These are phyloP conservation scores for Candida qinlingensis DNA, from an alignment of 805 yeast species.

Conservation along the genomic window DNA sequence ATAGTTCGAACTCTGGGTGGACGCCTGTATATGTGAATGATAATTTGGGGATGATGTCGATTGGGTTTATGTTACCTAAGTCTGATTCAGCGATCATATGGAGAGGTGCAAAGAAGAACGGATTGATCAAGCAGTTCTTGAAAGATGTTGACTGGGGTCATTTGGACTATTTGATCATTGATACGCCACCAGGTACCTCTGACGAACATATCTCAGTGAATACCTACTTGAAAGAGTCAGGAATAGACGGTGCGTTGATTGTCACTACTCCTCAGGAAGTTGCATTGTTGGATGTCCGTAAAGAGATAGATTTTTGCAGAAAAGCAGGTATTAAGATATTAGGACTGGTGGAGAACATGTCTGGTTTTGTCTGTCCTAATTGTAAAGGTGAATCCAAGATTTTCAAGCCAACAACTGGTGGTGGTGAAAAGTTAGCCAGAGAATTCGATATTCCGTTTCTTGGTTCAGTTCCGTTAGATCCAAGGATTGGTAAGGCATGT, in stretches of 20 bases:
- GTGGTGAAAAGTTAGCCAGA: constrained; percentile 78
- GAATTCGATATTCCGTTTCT: constrained; percentile 75
- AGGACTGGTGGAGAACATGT: constrained; percentile 96
- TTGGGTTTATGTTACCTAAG: constrained; percentile 91
- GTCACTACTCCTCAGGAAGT: constrained; percentile 99
- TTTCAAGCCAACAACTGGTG: constrained; percentile 95
- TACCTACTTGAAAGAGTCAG: constrained; percentile 79
- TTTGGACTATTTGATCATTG: constrained; percentile 81
- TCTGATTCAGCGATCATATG: constrained; percentile 92
- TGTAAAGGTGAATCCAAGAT: constrained; percentile 88
- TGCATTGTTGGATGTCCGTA: constrained; percentile 88
- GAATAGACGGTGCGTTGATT: constrained; percentile 91
- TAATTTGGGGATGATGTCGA: constrained; percentile 91
- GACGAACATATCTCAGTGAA: constrained; percentile 94
- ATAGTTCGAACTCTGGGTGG: constrained; percentile 91
- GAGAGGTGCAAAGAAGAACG: constrained; percentile 96
- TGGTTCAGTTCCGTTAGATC: constrained; percentile 94
- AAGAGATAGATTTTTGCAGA: constrained; percentile 90
- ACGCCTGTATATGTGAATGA: constrained; percentile 95
- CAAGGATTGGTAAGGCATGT: constrained; percentile 85
- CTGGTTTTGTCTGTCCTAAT: constrained; percentile 95
- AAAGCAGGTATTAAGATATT: constrained; percentile 83
- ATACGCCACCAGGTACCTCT: constrained; percentile 98
- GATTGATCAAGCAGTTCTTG: constrained; percentile 86
- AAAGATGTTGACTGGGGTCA: constrained; percentile 95